A percentile compares a stretch with the other conserved stretches of the same genome.
These are phyloP conservation scores for Vaccinium corymbosum DNA, from an alignment of 148 eudicot genomes.

Conservation along the genomic window DNA sequence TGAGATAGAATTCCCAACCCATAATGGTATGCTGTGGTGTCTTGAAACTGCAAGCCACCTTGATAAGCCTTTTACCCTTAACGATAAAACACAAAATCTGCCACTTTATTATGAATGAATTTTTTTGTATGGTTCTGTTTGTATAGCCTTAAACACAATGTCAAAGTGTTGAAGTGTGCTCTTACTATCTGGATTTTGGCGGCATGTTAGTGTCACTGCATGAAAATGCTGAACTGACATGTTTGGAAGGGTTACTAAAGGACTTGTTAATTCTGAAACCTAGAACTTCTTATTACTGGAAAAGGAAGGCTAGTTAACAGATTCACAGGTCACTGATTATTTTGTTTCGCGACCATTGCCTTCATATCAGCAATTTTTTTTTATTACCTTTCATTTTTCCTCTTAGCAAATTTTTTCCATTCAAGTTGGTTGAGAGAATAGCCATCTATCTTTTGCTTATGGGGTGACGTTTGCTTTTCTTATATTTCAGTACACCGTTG, in stretches of 20 bases:
- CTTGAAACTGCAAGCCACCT: background rate
- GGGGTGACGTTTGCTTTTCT: constrained; percentile 8
- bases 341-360: background rate
- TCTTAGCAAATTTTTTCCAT: background rate
- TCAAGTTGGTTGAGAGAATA: background rate
- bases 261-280: background rate
- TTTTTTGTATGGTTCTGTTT: background rate
- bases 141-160: background rate
- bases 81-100: background rate
- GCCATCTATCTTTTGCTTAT: background rate
- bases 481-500: constrained; percentile 65
- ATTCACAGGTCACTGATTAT: background rate
- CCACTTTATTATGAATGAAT: background rate
- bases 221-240: background rate
- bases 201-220: background rate
- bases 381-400: background rate
- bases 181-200: background rate
- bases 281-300: background rate
- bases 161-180: background rate
- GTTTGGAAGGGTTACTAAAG: background rate
- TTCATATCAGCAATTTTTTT: background rate
- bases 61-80: background rate
- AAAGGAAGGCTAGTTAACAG: background rate
- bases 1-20: background rate
- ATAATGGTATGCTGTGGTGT: background rate